Percentiles rank a stretch among this genome's conserved stretches.
phyloP scores from a whole-genome alignment of 164 flowering plant species.

The Tinospora cordifolia region DNA sequence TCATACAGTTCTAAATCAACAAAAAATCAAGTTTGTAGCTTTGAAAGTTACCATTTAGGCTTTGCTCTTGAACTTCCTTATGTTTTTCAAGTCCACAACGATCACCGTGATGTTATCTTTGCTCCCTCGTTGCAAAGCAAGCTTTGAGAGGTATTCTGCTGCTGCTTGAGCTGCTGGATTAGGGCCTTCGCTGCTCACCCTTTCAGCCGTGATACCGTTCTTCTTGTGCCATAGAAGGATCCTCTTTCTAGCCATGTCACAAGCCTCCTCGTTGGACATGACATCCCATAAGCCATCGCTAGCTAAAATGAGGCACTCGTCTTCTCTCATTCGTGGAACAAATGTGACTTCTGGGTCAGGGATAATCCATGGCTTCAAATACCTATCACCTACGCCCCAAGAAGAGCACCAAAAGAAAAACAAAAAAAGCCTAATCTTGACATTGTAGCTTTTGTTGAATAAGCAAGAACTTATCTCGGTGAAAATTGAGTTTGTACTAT shows the following conservation, averaged over 20 bases:
- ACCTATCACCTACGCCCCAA: constrained; percentile 63
- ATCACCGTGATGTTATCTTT: constrained; percentile 72
- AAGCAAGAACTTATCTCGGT: neutral
- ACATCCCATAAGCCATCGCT: constrained; percentile 94
- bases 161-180: constrained; percentile 79
- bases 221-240: constrained; percentile 74
- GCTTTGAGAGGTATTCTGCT: constrained; percentile 67
- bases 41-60: constrained; percentile 27
- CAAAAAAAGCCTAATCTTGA: neutral
- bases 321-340: constrained; percentile 60
- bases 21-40: neutral
- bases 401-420: neutral
- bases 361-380: constrained; percentile 84
- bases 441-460: neutral
- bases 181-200: constrained; percentile 37
- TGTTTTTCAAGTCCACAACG: constrained; percentile 75
- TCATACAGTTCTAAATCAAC: constrained; percentile 18
- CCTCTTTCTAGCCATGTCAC: constrained; percentile 64
- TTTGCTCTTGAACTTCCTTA: constrained; percentile 60
- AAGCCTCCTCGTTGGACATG: constrained; percentile 72
- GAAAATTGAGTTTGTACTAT: neutral
- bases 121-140: constrained; percentile 74
- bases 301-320: constrained; percentile 74
- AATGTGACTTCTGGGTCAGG: constrained; percentile 87
- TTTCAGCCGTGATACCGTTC: constrained; percentile 42